Conservation (phyloP, 345 rosid species). For the Pistacia vera region DNA sequence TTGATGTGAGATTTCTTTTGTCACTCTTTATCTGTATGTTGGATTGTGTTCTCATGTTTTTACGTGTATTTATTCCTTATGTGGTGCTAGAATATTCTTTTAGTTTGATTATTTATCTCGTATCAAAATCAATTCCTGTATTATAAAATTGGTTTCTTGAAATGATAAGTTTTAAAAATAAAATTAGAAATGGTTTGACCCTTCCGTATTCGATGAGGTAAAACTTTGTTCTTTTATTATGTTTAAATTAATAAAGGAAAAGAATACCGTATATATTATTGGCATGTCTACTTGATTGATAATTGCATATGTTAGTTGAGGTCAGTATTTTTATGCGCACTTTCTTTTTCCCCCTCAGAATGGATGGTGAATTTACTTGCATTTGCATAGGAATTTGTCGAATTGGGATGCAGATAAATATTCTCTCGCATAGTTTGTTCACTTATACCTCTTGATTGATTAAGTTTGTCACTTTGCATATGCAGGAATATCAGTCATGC, state of each 20-base stretch:
- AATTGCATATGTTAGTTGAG: neutral
- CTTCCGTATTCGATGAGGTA: neutral
- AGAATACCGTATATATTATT: neutral
- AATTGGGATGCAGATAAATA: neutral
- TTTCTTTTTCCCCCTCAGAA: no score
- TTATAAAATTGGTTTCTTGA: neutral
- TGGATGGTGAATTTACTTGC: neutral
- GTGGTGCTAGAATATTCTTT: slow-evolving; percentile 1
- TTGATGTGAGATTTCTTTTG: slow-evolving; percentile 16
- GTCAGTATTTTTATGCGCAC: neutral
- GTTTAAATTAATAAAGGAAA: neutral
- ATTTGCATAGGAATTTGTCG: neutral
- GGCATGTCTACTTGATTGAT: neutral
- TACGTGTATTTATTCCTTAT: neutral
- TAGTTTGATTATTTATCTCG: slow-evolving; percentile 2
- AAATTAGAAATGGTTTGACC: neutral
- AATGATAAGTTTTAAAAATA: neutral
- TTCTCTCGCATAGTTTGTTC: neutral
- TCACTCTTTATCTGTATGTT: neutral
- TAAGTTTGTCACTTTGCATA: slow-evolving; percentile 17
- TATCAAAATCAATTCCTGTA: neutral
- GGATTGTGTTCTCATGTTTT: neutral
- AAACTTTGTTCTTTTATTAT: neutral
- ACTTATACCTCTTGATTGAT: slow-evolving; percentile 12
- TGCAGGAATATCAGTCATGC: slow-evolving; percentile 61